Conservation (phyloP, 805 yeast species). For the Candida ipomoeae region DNA sequence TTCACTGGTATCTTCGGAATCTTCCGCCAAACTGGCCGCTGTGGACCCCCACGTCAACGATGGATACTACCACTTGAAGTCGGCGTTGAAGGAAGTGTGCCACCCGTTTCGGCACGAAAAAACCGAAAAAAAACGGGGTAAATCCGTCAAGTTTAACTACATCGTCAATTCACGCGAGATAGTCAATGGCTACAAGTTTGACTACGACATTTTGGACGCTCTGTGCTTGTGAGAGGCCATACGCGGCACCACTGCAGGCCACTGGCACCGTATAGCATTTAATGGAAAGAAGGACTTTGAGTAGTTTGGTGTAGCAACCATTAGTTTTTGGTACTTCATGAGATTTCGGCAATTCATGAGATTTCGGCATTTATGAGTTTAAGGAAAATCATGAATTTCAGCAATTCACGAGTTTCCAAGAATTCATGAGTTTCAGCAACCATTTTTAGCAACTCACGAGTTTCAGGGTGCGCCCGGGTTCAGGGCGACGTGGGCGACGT, state of each 20-base stretch:
- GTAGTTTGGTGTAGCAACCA: neutral
- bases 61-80: slow-evolving; percentile 17
- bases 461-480: too few relatives aligned
- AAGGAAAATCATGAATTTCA: too few relatives aligned
- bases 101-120: slow-evolving; percentile 7
- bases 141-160: slow-evolving; percentile 38
- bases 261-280: neutral
- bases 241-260: neutral
- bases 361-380: too few relatives aligned
- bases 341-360: too few relatives aligned
- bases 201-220: slow-evolving; percentile 41
- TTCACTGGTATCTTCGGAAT: slow-evolving; percentile 9
- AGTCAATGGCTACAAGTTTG: slow-evolving; percentile 40
- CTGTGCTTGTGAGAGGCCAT: slow-evolving; percentile 22
- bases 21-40: slow-evolving; percentile 7
- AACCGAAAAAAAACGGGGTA: slow-evolving; percentile 16
- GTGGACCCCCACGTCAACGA: slow-evolving; percentile 9
- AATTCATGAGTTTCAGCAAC: too few relatives aligned
- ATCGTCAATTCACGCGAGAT: slow-evolving; percentile 44
- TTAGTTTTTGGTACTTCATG: too few relatives aligned
- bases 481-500: too few relatives aligned
- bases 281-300: neutral
- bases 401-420: too few relatives aligned
- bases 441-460: too few relatives aligned
- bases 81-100: slow-evolving; percentile 15